phyloP scores from a whole-genome alignment of 1,139 yeast genomes.

The Kodamaea plutei region DNA sequence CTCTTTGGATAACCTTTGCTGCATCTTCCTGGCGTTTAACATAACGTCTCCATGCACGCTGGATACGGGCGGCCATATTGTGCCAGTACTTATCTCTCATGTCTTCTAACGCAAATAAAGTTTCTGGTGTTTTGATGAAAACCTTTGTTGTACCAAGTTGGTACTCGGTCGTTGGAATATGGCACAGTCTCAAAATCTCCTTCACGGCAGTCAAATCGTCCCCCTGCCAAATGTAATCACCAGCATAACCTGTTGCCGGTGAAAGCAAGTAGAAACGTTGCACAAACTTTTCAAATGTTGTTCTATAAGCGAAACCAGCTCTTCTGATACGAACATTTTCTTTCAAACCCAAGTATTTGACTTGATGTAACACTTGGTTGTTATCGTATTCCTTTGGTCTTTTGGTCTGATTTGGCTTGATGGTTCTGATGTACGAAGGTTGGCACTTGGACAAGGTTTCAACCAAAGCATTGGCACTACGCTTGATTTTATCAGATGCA shows the following conservation, averaged over 20 bases:
- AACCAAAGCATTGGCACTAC: conserved; percentile 85
- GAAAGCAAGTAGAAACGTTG: conserved; percentile 90
- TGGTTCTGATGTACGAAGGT: conserved; percentile 96
- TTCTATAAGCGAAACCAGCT: conserved; percentile 98
- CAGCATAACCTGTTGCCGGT: conserved; percentile 91
- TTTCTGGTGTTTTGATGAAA: conserved; percentile 95
- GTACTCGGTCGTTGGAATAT: conserved; percentile 75
- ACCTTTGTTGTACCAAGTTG: conserved; percentile 95
- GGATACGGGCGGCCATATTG: conserved; percentile 96
- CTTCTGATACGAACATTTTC: conserved; percentile 97
- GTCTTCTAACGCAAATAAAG: conserved; percentile 90
- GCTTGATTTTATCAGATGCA: conserved; percentile 94
- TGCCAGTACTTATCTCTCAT: conserved; percentile 98
- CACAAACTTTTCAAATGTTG: conserved; percentile 95
- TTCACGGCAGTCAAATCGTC: conserved; percentile 77
- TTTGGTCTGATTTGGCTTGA: conserved; percentile 93
- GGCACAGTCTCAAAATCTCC: conserved; percentile 74
- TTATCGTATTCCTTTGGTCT: conserved; percentile 88
- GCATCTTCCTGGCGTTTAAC: conserved; percentile 80
- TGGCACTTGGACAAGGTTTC: conserved; percentile 84
- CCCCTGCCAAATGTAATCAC: conserved; percentile 95
- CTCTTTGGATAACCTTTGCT: conserved; percentile 77
- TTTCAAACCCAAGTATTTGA: conserved; percentile 91
- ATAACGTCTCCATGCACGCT: conserved; percentile 92
- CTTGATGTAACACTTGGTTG: conserved; percentile 89